phyloP scores from a whole-genome alignment of 495 filamentous ascomycete species.

The Baudoinia panamericana region DNA sequence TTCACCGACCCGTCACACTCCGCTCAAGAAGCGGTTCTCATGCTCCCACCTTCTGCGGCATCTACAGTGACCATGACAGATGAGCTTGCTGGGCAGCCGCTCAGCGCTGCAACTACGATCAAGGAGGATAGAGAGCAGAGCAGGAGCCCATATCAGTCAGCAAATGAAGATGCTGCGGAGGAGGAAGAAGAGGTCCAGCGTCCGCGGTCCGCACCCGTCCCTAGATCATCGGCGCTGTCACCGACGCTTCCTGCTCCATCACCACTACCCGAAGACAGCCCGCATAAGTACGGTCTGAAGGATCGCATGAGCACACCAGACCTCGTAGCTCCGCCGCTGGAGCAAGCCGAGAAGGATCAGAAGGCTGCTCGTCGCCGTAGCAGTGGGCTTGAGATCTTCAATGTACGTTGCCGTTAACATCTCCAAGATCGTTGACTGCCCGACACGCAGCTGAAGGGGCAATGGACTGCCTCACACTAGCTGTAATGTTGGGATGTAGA shows the following conservation, averaged over 20 bases:
- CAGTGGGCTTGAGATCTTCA: slow-evolving; percentile 19
- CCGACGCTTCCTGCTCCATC: slow-evolving; percentile 15
- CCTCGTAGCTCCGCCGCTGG: slow-evolving; percentile 1
- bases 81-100: neutral
- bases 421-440: no score
- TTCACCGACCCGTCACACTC: slow-evolving; percentile 6
- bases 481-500: no score
- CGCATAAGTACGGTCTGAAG: slow-evolving; percentile 19
- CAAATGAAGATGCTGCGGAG: neutral
- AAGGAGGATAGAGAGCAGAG: slow-evolving; percentile 1
- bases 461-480: no score
- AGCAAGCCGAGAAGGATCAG: slow-evolving; percentile 7
- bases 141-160: neutral
- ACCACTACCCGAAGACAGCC: slow-evolving; percentile 19
- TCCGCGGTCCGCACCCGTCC: neutral
- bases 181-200: neutral
- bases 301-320: slow-evolving; percentile 20
- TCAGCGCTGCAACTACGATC: slow-evolving; percentile 15
- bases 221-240: slow-evolving; percentile 10
- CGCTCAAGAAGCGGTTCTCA: slow-evolving; percentile 5
- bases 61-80: slow-evolving; percentile 5
- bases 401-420: slow-evolving; percentile 8
- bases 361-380: slow-evolving; percentile 13
- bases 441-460: no score
- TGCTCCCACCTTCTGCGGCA: slow-evolving; percentile 2